phyloP scores from a whole-genome alignment of 768 basidiomycete species.

The Russula earlei region DNA sequence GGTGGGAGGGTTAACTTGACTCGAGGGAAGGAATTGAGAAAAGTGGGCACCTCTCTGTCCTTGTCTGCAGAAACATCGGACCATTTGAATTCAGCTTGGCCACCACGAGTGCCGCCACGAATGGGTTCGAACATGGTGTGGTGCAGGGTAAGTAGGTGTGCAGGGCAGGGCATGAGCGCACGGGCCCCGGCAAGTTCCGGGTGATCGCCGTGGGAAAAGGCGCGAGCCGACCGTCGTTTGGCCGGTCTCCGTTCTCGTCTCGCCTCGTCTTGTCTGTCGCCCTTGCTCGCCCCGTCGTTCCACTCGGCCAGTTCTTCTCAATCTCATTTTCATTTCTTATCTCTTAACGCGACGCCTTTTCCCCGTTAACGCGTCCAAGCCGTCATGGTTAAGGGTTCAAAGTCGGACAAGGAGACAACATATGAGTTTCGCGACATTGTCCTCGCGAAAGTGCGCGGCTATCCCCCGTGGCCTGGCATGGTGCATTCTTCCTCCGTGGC shows the following conservation, averaged over 20 bases:
- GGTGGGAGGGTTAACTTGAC: neutral
- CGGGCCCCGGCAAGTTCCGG: slow-evolving; percentile 16
- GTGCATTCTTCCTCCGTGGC: slow-evolving; percentile 42
- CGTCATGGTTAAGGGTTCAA: slow-evolving; percentile 30
- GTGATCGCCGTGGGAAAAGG: slow-evolving; percentile 8
- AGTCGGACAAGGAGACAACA: slow-evolving; percentile 31
- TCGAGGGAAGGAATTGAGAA: neutral
- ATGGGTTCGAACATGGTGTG: slow-evolving; percentile 72
- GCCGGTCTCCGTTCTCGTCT: neutral
- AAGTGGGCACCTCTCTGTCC: slow-evolving; percentile 65
- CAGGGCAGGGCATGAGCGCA: neutral
- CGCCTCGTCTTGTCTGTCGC: no score
- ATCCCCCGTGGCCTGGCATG: slow-evolving; percentile 90
- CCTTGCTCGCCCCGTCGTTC: no score
- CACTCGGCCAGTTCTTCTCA: no score
- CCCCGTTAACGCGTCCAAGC: slow-evolving; percentile 14
- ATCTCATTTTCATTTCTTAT: neutral
- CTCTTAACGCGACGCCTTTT: neutral
- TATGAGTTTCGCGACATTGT: slow-evolving; percentile 79
- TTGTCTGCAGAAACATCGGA: slow-evolving; percentile 85
- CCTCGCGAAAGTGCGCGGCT: slow-evolving; percentile 89
- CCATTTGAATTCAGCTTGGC: slow-evolving; percentile 89
- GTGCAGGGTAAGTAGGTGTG: no score
- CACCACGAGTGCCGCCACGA: slow-evolving; percentile 85
- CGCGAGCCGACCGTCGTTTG: neutral